phyloP scores from a whole-genome alignment of 129 eudicot species.

The Calendula officinalis region DNA sequence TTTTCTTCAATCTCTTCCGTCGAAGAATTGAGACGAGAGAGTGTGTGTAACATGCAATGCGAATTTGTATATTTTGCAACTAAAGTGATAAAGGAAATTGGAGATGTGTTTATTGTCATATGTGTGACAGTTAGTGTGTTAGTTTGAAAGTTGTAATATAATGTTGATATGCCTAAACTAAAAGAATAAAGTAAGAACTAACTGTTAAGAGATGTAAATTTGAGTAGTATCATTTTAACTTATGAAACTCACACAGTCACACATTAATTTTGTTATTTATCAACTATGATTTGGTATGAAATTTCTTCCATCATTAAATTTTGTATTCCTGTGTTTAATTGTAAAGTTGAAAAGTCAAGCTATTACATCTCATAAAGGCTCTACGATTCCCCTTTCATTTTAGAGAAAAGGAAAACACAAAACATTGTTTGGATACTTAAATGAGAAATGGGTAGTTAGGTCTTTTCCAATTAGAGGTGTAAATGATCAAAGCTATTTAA shows the following conservation, averaged over 20 bases:
- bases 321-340: not conserved
- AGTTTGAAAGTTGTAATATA: no score
- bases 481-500: no score
- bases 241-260: not conserved
- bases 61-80: no score
- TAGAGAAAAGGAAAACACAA: not conserved
- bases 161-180: no score
- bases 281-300: not conserved
- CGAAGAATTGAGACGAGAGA: no score
- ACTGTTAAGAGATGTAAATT: not conserved
- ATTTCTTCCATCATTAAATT: not conserved
- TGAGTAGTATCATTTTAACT: not conserved
- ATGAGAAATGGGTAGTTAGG: not conserved
- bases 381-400: not conserved
- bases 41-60: no score
- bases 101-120: no score
- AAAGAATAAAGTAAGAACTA: no score
- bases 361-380: not conserved
- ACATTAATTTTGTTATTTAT: not conserved
- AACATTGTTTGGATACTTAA: not conserved
- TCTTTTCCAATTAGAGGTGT: no score
- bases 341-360: not conserved
- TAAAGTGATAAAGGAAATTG: no score
- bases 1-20: no score
- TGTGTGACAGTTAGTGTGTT: no score